Evolutionary conservation across 768 basidiomycete genomes (phyloP).

Genomic region (Mycena kentingensis): DNA sequence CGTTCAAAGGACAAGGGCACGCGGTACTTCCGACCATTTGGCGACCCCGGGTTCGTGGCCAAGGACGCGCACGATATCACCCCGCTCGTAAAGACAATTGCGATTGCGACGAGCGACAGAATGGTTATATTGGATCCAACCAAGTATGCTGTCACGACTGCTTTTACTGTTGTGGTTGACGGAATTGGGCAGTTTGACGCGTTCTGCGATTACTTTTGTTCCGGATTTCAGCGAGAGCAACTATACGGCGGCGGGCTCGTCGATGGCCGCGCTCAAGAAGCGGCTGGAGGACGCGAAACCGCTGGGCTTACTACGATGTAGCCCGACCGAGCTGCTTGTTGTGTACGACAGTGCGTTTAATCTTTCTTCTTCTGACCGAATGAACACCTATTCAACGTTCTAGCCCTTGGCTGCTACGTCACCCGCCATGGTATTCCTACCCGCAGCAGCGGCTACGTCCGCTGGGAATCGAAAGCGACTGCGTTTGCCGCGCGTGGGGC

Average conservation of each 20-base stretch:
- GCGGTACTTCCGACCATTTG: conserved; percentile 60
- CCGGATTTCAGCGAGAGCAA: conserved; percentile 57
- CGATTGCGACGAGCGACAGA: conserved; percentile 64
- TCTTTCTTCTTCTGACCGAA: background rate
- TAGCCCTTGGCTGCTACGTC: conserved; percentile 78
- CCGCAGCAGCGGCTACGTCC: conserved; percentile 64
- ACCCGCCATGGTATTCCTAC: conserved; percentile 67
- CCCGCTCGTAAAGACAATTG: conserved; percentile 61
- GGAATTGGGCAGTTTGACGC: conserved; percentile 38
- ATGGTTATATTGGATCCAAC: conserved; percentile 68
- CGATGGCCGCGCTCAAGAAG: conserved; percentile 55
- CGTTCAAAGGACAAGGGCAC: no score
- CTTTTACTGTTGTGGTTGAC: background rate
- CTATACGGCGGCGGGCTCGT: conserved; percentile 29
- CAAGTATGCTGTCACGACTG: conserved; percentile 44
- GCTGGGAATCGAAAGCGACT: conserved; percentile 74
- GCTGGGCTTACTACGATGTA: conserved; percentile 64
- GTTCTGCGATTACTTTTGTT: conserved; percentile 48
- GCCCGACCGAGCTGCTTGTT: conserved; percentile 60
- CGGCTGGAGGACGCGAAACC: conserved; percentile 60
- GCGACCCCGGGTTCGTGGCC: conserved; percentile 72
- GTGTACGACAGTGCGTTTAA: conserved; percentile 68
- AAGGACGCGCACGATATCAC: conserved; percentile 67
- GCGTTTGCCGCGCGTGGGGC: conserved; percentile 62
- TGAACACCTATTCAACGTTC: conserved; percentile 1